These are phyloP conservation scores for Tetrapisispora taiwanensis DNA, from an alignment of 805 yeast genomes.

Conservation along the genomic window DNA sequence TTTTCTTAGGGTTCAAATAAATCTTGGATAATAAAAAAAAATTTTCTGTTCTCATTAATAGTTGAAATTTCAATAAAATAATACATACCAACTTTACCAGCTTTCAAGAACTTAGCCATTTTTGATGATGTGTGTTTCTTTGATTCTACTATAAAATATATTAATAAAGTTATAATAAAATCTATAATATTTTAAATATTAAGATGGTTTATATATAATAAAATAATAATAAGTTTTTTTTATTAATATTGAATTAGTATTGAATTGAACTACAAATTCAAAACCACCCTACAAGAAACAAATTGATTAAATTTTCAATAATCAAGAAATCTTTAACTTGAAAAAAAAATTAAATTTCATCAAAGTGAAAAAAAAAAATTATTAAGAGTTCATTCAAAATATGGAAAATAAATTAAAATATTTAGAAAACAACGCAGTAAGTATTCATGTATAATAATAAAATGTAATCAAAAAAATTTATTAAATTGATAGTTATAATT, in stretches of 20 bases:
- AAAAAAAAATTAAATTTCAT: not conserved
- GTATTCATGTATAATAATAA: too few species aligned
- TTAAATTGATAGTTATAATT: too few species aligned
- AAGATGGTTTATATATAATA: not conserved
- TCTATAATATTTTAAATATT: not conserved
- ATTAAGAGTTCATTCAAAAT: not conserved
- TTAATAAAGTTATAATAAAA: not conserved
- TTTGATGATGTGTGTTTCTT: slow-evolving; percentile 5
- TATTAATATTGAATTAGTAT: not conserved
- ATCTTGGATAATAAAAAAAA: not conserved
- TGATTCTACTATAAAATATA: not conserved
- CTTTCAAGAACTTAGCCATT: slow-evolving; percentile 98
- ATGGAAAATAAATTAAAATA: too few species aligned
- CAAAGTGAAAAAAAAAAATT: too few species aligned
- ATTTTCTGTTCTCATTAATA: not conserved
- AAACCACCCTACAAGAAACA: slow-evolving; percentile 2
- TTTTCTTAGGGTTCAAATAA: too few species aligned
- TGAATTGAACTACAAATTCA: not conserved
- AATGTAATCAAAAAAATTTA: too few species aligned
- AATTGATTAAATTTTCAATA: not conserved
- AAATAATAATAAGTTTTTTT: not conserved
- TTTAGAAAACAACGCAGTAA: too few species aligned
- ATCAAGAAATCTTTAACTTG: not conserved
- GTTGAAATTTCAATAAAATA: not conserved
- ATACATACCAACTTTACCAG: slow-evolving; percentile 86